Percentiles rank a stretch among this genome's conserved stretches.
These are phyloP conservation scores for Ambrosiella cleistominuta DNA, from an alignment of 2,329 filamentous ascomycete genomes.

Conservation along the genomic window DNA sequence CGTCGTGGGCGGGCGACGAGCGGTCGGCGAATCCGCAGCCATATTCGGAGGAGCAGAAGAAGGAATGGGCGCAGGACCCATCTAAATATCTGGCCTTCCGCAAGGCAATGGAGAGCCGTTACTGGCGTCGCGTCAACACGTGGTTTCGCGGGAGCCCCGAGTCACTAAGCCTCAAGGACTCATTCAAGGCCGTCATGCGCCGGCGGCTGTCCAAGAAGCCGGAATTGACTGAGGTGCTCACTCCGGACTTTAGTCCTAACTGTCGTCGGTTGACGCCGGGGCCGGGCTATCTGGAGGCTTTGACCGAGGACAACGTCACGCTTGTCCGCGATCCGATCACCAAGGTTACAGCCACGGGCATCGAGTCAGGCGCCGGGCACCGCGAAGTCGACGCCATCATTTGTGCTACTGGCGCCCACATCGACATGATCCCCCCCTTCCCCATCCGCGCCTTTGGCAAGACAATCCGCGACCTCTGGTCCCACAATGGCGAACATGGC, in stretches of 20 bases:
- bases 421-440: conserved; percentile 41
- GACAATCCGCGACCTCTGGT: conserved; percentile 40
- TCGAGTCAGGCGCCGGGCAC: conserved; percentile 41
- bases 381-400: conserved; percentile 46
- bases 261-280: conserved; percentile 49
- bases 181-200: conserved; percentile 36
- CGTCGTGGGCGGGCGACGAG: conserved; percentile 38
- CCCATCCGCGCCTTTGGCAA: conserved; percentile 36
- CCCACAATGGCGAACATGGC: conserved; percentile 33
- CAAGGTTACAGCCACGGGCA: conserved; percentile 39
- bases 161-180: conserved; percentile 29
- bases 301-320: conserved; percentile 42
- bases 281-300: conserved; percentile 48
- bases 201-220: conserved; percentile 35
- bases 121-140: conserved; percentile 39
- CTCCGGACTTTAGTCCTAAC: conserved; percentile 46
- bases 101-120: conserved; percentile 39
- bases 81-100: conserved; percentile 42
- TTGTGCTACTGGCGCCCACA: conserved; percentile 51
- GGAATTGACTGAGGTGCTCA: conserved; percentile 34
- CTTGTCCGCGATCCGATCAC: conserved; percentile 40
- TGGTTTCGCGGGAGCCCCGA: conserved; percentile 36
- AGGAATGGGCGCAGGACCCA: conserved; percentile 38
- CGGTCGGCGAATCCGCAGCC: conserved; percentile 38
- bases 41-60: conserved; percentile 37